These are phyloP conservation scores for Phytophthora tubulina DNA, from an alignment of 352 stramenopile genomes.

Conservation along the genomic window DNA sequence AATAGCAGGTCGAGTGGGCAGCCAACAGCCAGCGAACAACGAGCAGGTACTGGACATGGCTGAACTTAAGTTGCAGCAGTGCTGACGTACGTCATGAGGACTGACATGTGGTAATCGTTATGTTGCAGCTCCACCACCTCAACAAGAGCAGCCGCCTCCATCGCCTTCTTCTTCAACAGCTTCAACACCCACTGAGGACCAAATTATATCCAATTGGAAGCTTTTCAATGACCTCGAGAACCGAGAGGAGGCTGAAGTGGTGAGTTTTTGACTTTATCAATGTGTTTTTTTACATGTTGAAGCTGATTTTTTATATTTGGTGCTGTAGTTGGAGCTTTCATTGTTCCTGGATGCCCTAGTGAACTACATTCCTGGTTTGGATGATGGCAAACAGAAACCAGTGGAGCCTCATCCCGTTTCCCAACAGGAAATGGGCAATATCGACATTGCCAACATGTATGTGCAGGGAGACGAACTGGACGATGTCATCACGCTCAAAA, in stretches of 20 bases:
- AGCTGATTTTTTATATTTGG: not conserved
- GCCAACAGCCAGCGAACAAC: conserved; percentile 31
- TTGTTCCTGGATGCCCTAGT: conserved; percentile 80
- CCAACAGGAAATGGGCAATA: conserved; percentile 70
- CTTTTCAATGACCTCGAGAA: conserved; percentile 91
- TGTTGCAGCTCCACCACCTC: conserved; percentile 22
- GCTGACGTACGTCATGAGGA: not conserved
- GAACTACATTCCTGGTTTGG: conserved; percentile 80
- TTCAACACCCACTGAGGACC: conserved; percentile 58
- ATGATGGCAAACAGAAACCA: conserved; percentile 48
- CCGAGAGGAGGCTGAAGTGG: conserved; percentile 83
- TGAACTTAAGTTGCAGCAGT: conserved; percentile 12
- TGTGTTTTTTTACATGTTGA: conserved; percentile 7
- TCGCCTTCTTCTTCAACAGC: conserved; percentile 44
- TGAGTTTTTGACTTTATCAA: conserved; percentile 37
- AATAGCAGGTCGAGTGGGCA: conserved; percentile 20
- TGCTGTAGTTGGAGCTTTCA: conserved; percentile 73
- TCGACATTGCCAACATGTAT: conserved; percentile 91
- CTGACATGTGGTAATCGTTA: conserved; percentile 4
- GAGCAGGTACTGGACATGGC: conserved; percentile 12
- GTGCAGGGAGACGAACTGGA: conserved; percentile 67
- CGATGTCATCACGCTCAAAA: conserved; percentile 70
- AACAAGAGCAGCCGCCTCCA: conserved; percentile 20
- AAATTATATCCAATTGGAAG: conserved; percentile 87
- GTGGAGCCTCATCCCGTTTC: conserved; percentile 38